Conservation (phyloP, 805 yeast genomes). For the Naumovozyma castellii region DNA sequence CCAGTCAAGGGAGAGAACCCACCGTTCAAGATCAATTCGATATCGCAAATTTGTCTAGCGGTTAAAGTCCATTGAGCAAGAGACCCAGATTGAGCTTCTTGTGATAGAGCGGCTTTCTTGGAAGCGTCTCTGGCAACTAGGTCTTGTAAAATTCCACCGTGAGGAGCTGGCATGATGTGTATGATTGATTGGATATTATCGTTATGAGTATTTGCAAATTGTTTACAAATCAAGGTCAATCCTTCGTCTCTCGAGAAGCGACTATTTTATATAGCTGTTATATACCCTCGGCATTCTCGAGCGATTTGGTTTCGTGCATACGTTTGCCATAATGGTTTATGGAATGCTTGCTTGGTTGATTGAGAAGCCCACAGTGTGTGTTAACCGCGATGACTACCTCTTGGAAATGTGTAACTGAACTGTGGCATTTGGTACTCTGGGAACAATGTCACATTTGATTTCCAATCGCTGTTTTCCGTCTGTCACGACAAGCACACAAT, state of each 20-base stretch:
- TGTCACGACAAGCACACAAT: too few species aligned
- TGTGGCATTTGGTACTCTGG: neutral
- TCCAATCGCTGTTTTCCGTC: too few species aligned
- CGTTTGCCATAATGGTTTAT: neutral
- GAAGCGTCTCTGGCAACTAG: conserved; percentile 71
- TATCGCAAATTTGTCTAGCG: conserved; percentile 85
- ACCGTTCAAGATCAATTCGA: conserved; percentile 85
- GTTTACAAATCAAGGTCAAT: too few species aligned
- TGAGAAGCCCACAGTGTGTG: too few species aligned
- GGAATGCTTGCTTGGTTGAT: neutral
- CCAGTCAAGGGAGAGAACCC: conserved; percentile 83
- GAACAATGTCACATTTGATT: neutral
- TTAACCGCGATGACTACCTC: too few species aligned
- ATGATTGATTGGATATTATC: neutral
- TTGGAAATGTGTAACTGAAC: neutral
- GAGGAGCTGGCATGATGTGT: conserved; percentile 60
- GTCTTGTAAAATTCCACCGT: conserved; percentile 87
- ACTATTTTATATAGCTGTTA: too few species aligned
- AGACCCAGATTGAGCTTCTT: conserved; percentile 43
- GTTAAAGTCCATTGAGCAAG: conserved; percentile 42
- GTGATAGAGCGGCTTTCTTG: conserved; percentile 43
- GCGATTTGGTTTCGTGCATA: neutral
- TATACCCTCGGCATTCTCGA: too few species aligned
- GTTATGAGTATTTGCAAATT: neutral
- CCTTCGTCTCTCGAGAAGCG: too few species aligned